Percentiles rank a stretch among this genome's conserved stretches.
These are phyloP conservation scores for Hypomyces rosellus DNA, from an alignment of 2,329 filamentous ascomycete species.

Conservation along the genomic window DNA sequence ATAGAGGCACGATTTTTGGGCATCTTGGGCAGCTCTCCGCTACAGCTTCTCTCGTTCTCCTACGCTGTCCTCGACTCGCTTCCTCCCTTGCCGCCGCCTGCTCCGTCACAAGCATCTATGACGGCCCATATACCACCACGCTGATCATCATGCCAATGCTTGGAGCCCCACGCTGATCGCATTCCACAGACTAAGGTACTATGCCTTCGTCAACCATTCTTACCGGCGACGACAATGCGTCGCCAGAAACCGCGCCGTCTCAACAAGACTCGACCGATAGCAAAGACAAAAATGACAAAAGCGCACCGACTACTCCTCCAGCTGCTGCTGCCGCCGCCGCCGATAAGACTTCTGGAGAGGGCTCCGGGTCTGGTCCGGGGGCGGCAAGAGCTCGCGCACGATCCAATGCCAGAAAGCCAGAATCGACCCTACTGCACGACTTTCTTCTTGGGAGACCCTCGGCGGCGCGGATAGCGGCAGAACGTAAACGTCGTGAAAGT, in stretches of 20 bases:
- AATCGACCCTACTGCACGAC: constrained; percentile 46
- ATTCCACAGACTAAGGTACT: constrained; percentile 13
- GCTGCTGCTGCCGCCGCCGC: constrained; percentile 13
- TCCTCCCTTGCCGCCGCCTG: not conserved
- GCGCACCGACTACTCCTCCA: constrained; percentile 6
- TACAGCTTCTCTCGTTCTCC: not conserved
- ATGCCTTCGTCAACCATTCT: constrained; percentile 17
- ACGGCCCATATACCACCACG: not conserved
- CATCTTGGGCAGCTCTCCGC: constrained; percentile 8
- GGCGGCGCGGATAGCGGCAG: constrained; percentile 47
- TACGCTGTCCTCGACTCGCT: not conserved
- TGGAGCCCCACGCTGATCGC: constrained; percentile 10
- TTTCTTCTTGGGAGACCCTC: constrained; percentile 53
- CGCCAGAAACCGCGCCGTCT: constrained; percentile 11
- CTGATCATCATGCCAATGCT: not conserved
- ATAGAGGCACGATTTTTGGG: constrained; percentile 3
- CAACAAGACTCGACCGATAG: constrained; percentile 2
- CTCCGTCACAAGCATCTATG: not conserved
- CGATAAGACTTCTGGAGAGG: constrained; percentile 16
- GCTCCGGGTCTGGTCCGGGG: constrained; percentile 39
- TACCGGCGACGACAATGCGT: constrained; percentile 16
- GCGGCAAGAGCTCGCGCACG: constrained; percentile 27
- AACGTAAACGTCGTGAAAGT: constrained; percentile 49
- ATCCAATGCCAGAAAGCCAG: constrained; percentile 32
- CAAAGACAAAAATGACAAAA: constrained; percentile 5